Conservation (phyloP, 1,284 basidiomycete species). For the Pseudozyma tsukubaensis region DNA sequence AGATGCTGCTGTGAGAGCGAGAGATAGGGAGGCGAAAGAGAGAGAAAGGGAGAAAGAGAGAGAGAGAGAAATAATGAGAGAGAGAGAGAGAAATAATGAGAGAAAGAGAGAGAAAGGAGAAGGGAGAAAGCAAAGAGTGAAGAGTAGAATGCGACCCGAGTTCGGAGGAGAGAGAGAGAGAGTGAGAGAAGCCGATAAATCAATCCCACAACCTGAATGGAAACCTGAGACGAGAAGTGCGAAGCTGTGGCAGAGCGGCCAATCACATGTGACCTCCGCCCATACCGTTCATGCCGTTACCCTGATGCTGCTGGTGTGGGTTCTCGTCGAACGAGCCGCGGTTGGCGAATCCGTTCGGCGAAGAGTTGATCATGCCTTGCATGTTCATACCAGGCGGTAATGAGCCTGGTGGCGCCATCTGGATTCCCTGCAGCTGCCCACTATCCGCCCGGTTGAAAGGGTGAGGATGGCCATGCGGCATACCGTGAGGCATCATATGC, state of each 20-base stretch:
- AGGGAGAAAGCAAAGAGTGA: background rate
- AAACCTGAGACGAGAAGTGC: background rate
- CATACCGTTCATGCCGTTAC: slow-evolving; percentile 29
- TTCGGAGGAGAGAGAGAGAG: background rate
- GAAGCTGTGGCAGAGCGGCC: background rate
- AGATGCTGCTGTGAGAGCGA: slow-evolving; percentile 14
- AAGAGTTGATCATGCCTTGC: slow-evolving; percentile 34
- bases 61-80: background rate
- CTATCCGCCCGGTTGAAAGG: slow-evolving; percentile 44
- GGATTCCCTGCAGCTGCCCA: slow-evolving; percentile 37
- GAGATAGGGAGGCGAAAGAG: slow-evolving; percentile 9
- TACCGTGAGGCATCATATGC: slow-evolving; percentile 35
- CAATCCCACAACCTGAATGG: background rate
- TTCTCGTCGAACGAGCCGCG: slow-evolving; percentile 40
- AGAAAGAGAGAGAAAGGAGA: background rate
- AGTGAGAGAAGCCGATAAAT: background rate
- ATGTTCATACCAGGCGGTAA: slow-evolving; percentile 35
- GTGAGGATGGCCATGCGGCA: slow-evolving; percentile 38
- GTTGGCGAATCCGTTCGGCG: slow-evolving; percentile 33
- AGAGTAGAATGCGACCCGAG: background rate
- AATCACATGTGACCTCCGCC: slow-evolving; percentile 33
- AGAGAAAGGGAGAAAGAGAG: slow-evolving; percentile 6
- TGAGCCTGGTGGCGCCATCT: slow-evolving; percentile 33
- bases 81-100: slow-evolving; percentile 1
- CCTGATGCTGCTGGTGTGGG: slow-evolving; percentile 24